Base-by-base conservation (phyloP, 2,329 filamentous ascomycete species). In the Cytospora paraplurivora region DNA sequence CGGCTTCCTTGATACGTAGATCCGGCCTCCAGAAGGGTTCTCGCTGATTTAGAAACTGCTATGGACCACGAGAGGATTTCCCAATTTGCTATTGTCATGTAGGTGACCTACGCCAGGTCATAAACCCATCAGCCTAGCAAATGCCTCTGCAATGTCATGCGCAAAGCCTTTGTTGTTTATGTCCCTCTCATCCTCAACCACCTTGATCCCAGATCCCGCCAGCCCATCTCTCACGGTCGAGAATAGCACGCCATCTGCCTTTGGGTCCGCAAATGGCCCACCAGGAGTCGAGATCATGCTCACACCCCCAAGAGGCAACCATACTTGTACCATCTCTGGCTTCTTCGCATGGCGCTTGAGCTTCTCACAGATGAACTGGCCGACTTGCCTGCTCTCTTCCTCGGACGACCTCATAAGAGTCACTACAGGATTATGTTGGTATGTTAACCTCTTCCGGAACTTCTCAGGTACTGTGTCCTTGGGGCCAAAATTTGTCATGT, bases 401-500 rank as follows among this genome's bases (percentile, higher is more conserved):
- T 73, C 69, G 0, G 78, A 85, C 0, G 88, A 88, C 27, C 89
- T 76, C 80, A 91, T 85, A 37, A 92, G 70, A 0, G 88, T 91
- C 0, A 90, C 84, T 0, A 81, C 80, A 0, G 86, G 80, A 69
- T 91, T 91, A 70, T 91, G 88, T 69, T 85, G 82, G 68, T 84
- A 81, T n/a, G 90, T 72, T 21, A 77, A 77, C 35, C 87, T 77
- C 1, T 73, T 69, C 4, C 71, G 70, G 67, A 85, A 88, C 56
- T 77, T 77, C 59, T 82, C 78, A 0, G 88, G 88, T 0, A 90
- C 79, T 0, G 80, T 85, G 0, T 72, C 71, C 49, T 69, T 75
- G 0, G 85, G 80, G 0, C 88, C 88, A 69, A 90, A 90, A 67
- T 89, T 89, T 21, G 84, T 78, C 81, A 86, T 87, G 68, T 88